Base-by-base conservation (phyloP, 2,329 filamentous ascomycete species). In the Exserohilum rostratum region DNA sequence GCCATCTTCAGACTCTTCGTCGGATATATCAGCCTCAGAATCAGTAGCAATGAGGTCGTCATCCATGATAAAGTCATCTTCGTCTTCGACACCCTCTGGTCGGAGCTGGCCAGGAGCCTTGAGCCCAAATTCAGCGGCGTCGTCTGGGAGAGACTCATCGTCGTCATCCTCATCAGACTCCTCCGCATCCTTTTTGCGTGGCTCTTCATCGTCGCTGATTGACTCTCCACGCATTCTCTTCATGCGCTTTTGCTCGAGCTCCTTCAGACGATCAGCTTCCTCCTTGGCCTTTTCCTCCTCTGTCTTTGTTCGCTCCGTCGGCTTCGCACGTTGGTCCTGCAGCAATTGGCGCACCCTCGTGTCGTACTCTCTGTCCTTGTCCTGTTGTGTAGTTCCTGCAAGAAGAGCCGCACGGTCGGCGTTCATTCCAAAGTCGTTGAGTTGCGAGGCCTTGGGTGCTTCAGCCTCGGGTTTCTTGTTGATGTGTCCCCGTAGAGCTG, bases 21-120 rank as follows among this genome's bases (percentile, higher is more conserved):
- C 67, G 12, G 66, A 71, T 4, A 72, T 66, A 7, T 79, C 76
- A n/a, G 71, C 67, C 42, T 81, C 79, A 2, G 90, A 93, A 33
- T 87, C 90, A 63, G 88, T 93, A 11, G 92, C 92, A 30, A 97
- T 84, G 13, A 98, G 82, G 68, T 96, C 89, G 58, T 95, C 90
- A 55, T 98, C 93, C 58, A 97, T 87, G 22, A 93, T 73, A 67
- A 98, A 98, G 65, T 97, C 91, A 66, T 98, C 93, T 71, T 98
- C 93, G 64, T 97, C 93, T 61, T 96, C 92, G 30, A 96, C 54
- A 62, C 75, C 63, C 50, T 68, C 57, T 60, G 71, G 62, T 69
- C 72, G 68, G 22, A 67, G 66, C 25, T 68, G 89, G 81, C 66
- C 39, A 33, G 60, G 50, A 69, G 88, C 83, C 3, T 82, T 83